These are phyloP conservation scores for Gardenia jasminoides DNA, from an alignment of 257 asterid genomes.

Conservation along the genomic window DNA sequence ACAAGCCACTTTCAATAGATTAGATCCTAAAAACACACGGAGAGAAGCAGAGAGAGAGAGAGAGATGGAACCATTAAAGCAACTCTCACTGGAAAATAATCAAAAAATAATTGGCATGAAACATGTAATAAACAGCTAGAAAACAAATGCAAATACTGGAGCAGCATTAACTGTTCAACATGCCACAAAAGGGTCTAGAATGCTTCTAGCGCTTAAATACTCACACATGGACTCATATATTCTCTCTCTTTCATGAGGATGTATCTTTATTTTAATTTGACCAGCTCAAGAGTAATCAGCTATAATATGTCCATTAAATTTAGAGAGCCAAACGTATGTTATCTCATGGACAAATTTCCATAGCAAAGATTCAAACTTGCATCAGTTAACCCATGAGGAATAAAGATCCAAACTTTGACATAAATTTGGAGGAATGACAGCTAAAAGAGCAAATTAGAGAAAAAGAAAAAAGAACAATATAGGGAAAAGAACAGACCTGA, in stretches of 20 bases:
- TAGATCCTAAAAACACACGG: too few species aligned
- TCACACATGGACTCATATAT: background rate
- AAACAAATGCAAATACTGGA: background rate
- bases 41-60: background rate
- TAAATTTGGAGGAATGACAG: background rate
- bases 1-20: background rate
- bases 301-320: too few species aligned
- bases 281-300: too few species aligned
- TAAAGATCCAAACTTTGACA: slow-evolving; percentile 2
- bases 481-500: slow-evolving; percentile 31
- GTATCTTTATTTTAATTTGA: too few species aligned
- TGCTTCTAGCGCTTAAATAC: too few species aligned
- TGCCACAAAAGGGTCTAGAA: background rate
- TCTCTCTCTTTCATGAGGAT: too few species aligned
- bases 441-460: slow-evolving; percentile 1
- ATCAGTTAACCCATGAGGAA: background rate
- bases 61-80: background rate
- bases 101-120: background rate
- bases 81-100: background rate
- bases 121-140: background rate
- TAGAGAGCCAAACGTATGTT: too few species aligned
- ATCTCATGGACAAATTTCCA: too few species aligned
- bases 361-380: background rate
- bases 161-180: background rate
- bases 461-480: slow-evolving; percentile 8